Evolutionary conservation across 371 early-diverging fungal species (phyloP).

Genomic region (Smittium culicis): DNA sequence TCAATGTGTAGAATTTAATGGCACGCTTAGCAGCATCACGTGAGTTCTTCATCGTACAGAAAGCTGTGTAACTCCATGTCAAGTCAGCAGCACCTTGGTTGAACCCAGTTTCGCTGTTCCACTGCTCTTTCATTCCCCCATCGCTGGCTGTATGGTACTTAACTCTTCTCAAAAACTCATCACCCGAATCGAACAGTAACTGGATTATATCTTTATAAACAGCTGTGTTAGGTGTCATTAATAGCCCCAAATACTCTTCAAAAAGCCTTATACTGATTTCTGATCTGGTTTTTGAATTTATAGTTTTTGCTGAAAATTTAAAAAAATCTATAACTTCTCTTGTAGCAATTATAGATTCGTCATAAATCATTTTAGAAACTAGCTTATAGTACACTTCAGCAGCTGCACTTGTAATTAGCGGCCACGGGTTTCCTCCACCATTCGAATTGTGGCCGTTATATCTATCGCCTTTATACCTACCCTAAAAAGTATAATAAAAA

Average conservation of each 20-base stretch:
- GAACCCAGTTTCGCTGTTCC: conserved; percentile 38
- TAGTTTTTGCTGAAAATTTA: conserved; percentile 16
- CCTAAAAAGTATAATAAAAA: no score
- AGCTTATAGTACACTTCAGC: conserved; percentile 50
- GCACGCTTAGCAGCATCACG: not conserved
- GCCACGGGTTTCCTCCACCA: conserved; percentile 55
- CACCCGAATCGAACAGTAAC: conserved; percentile 33
- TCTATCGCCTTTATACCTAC: conserved; percentile 57
- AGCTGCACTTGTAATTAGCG: conserved; percentile 42
- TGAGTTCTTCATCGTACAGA: conserved; percentile 1
- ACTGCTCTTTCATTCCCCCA: conserved; percentile 53
- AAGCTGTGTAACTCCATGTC: conserved; percentile 61
- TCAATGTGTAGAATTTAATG: not conserved
- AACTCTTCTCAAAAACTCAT: conserved; percentile 41
- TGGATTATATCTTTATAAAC: conserved; percentile 9
- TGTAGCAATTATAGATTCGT: conserved; percentile 29
- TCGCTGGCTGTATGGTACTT: conserved; percentile 37
- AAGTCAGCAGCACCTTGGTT: conserved; percentile 51
- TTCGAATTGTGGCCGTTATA: conserved; percentile 43
- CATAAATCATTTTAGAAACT: conserved; percentile 7
- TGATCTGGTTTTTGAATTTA: not conserved
- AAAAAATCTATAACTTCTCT: conserved; percentile 28
- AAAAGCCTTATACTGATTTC: no score
- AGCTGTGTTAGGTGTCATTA: conserved; percentile 17
- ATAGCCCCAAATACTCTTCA: no score